Evolutionary conservation across 1,284 basidiomycete species (phyloP).

Genomic region (Sporisorium iseilematis-ciliati): DNA sequence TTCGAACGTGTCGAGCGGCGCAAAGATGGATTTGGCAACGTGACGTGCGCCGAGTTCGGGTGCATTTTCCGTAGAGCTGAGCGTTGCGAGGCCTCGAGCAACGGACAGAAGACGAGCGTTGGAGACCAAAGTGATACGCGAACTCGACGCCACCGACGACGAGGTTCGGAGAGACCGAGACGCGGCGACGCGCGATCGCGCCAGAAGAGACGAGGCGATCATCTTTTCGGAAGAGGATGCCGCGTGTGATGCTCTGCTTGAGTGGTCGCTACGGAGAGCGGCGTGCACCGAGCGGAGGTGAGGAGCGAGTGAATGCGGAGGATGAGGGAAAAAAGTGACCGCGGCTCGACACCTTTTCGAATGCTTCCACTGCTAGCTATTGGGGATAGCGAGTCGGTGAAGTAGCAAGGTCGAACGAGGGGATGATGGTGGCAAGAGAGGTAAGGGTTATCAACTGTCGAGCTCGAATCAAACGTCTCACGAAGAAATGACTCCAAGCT

Average conservation of each 20-base stretch:
- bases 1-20: constrained; percentile 64
- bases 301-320: not conserved
- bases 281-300: not conserved
- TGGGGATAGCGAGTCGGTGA: constrained; percentile 5
- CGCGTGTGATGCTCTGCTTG: not conserved
- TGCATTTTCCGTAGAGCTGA: constrained; percentile 53
- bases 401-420: constrained; percentile 1
- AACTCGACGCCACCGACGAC: constrained; percentile 30
- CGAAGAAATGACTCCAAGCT: no score
- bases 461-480: no score
- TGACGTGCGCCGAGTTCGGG: constrained; percentile 52
- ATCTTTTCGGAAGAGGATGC: constrained; percentile 10
- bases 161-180: constrained; percentile 29
- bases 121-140: constrained; percentile 14
- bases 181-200: constrained; percentile 38
- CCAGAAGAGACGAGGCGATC: constrained; percentile 38
- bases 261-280: not conserved
- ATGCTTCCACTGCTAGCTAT: constrained; percentile 7
- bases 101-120: constrained; percentile 12
- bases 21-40: constrained; percentile 61
- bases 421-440: not conserved
- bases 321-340: not conserved
- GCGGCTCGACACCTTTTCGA: constrained; percentile 7
- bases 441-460: not conserved
- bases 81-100: constrained; percentile 37